Base-by-base conservation (phyloP, 495 filamentous ascomycete genomes). In the Thermothielavioides terrestris region DNA sequence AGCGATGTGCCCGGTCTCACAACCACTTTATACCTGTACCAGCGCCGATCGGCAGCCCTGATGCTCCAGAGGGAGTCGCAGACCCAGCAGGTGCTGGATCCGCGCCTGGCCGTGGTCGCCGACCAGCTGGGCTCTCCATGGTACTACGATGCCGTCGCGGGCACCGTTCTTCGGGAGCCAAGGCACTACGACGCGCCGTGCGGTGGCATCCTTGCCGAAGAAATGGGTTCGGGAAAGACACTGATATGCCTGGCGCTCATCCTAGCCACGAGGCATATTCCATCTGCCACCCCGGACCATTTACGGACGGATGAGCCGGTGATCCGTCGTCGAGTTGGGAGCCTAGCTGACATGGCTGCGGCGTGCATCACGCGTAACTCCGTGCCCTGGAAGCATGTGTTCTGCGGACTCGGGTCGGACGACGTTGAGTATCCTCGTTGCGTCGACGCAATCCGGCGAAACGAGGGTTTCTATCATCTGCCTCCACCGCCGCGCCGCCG, bases 41-140 rank as follows among this genome's bases (percentile, higher is more conserved):
- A 97, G 67, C 75, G 84, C 43, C 78, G 84, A 38, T 89, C 88
- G 0, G 88, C 86, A 10, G 88, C 88, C 7, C 61, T 82, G 27
- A 96, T 97, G 89, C 64, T 95, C 20, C 85, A 94, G 57, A 80
- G 84, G 40, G 91, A 97, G 63, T 64, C 75, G 9, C 75, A 82
- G 23, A 79, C 86, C 4, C 68, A 70, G 10, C 72, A 75, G 42
- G 72, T 79, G 37, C 65, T 87, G 12, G 90, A 96, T 68, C 87
- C 90, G 9, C 79, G 90, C 6, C 68, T 94, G 6, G 73, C 77
- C 42, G 52, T 63, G 2, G 68, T 73, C 18, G 51, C 59, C 4
- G 78, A 83, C 38, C 88, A 86, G 26, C 67, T 66, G 9, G 86
- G 84, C 2, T 52, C 67, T 15, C 57, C 67, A 2, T 95, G 81